Evolutionary conservation across 306 rosid species (phyloP).

Genomic region (Pterocarpus macrocarpus): DNA sequence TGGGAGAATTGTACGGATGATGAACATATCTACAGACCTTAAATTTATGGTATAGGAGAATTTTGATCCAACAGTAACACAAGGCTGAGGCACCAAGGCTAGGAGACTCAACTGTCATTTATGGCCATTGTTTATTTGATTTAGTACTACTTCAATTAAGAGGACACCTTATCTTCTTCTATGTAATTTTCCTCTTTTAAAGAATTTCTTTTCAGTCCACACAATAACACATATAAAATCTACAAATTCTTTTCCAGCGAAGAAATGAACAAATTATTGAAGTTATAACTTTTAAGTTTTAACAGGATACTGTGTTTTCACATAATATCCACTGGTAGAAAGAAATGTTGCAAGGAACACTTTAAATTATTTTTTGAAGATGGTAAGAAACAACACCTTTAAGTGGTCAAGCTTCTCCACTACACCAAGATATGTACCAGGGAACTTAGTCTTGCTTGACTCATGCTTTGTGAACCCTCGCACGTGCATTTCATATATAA

Average conservation of each 20-base stretch:
- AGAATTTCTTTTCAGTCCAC: slow-evolving; percentile 7
- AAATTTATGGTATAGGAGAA: neutral
- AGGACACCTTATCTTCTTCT: neutral
- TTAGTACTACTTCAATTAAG: neutral
- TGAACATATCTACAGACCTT: slow-evolving; percentile 10
- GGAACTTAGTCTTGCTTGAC: slow-evolving; percentile 73
- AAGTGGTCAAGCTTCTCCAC: slow-evolving; percentile 94
- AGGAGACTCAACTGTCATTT: neutral
- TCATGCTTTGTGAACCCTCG: slow-evolving; percentile 93
- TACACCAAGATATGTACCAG: slow-evolving; percentile 94
- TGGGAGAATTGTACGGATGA: neutral
- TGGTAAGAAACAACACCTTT: slow-evolving; percentile 65
- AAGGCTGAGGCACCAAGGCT: slow-evolving; percentile 2
- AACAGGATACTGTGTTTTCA: neutral
- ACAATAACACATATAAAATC: slow-evolving; percentile 11
- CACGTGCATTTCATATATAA: slow-evolving; percentile 96
- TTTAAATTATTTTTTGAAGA: slow-evolving; percentile 18
- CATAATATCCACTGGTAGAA: slow-evolving; percentile 15
- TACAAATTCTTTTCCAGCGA: neutral
- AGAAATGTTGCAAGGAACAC: slow-evolving; percentile 30
- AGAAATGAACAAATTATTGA: slow-evolving; percentile 10
- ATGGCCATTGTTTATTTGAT: neutral
- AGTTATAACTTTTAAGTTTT: neutral
- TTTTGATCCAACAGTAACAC: slow-evolving; percentile 3
- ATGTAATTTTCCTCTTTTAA: neutral